Evolutionary conservation across 169 alveolate genomes (phyloP), one percentile per base, ranked within the genome.

Genomic region (Theileria equi): DNA sequence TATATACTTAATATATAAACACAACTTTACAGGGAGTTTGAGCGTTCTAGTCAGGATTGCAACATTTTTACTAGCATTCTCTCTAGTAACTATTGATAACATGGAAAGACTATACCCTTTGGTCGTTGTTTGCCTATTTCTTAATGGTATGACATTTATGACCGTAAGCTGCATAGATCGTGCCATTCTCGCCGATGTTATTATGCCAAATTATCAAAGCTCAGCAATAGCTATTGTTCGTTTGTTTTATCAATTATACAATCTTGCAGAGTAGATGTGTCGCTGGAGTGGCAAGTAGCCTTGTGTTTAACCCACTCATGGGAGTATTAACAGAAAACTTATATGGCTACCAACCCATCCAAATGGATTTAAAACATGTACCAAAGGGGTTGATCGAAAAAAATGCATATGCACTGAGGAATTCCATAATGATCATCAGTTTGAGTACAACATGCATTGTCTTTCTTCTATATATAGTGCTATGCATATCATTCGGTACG

Each of bases 131-230:
- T 54, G 40, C 8, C 65, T 94, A 35, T 83, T 90, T 58, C 49
- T 88, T 19, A 66, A 91, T 38, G 97, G 97, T 25, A 64, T 92
- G 44, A 74, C 93, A 16, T 89, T 94, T n/a, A 88, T 93, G 71
- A 91, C 96, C 13, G 96, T 94, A 13, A 93, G 90, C 48, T 93
- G 94, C 4, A 93, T 93, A 34, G 93, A 89, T 54, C 62, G 96
- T 52, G 95, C 97, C 5, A 85, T 93, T 5, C 80, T 93, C 35
- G 84, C 95, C 2, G 95, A 91, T 31, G 91, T 93, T 36, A 94
- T 92, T n/a, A 76, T 88, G 55, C 94, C 95, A 28, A 88, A 90
- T 63, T 89, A 89, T 73, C 90, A 91, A 48, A 95, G 93, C n/a
- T 88, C 95, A 13, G 92, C 91, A 16, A 82, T 84, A 32, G 85